Evolutionary conservation across 164 flowering plant species (phyloP), one percentile per base, ranked within the genome.

Genomic region (Cinnamomum chago): DNA sequence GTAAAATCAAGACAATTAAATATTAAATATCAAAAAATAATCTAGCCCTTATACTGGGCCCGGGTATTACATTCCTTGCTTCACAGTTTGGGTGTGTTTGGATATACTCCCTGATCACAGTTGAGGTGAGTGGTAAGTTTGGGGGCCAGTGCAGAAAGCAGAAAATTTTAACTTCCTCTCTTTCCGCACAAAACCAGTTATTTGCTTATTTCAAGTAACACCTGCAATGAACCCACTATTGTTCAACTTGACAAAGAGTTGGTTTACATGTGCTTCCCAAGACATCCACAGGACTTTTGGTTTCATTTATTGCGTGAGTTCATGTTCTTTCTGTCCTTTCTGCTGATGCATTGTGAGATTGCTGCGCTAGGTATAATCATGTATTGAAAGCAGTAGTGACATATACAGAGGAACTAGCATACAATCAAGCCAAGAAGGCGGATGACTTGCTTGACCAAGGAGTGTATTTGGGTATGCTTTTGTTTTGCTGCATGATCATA

Each of bases 381-480:
- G 86, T 82, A 77, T 91, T 95, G 73, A 90, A 91, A 84, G 87
- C 90, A 55, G 98, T 93, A 22, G 78, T 93, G 17, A 78, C 97
- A 62, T 84, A 76, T 69, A 93, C 98, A 7, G 97, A 93, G 76
- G 98, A 93, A 62, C 77, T 95, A 71, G 99, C 99, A 35, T 90
- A 79, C 80, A 67, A 80, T 64, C 99, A 95, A 79, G 98, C 97
- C 22, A 88, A 85, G 71, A 84, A 86, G 67, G 99, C 94, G 65
- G 97, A 95, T 80, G 72, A 84, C 33, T 79, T 93, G 72, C 87
- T 95, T 67, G 82, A 88, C 28, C 79, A 83, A 73, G 98, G 97
- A 78, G 79, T 76, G 13, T 88, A 95, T 81, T 81, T 91, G 78
- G 97, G 98, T 94, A 86, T 58, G 17, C 15, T 76, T 15, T 55